phyloP scores from a whole-genome alignment of 176 grass and related monocot species.

The Triticum timopheevii region DNA sequence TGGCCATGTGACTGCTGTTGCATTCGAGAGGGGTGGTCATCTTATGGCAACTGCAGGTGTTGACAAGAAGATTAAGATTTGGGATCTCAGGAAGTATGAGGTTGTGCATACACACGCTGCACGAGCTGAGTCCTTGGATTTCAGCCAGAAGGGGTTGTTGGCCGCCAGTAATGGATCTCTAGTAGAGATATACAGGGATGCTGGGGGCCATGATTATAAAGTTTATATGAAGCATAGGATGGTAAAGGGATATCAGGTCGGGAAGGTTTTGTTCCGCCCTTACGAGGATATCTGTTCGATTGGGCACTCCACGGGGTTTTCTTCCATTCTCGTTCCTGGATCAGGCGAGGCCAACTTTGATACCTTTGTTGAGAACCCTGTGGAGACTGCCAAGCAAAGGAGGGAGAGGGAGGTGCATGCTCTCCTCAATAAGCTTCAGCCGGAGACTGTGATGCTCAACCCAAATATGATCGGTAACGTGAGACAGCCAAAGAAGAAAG shows the following conservation, averaged over 20 bases:
- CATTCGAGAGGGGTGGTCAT: conserved; percentile 66
- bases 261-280: conserved; percentile 66
- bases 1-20: conserved; percentile 65
- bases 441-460: conserved; percentile 85
- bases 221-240: conserved; percentile 79
- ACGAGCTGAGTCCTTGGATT: conserved; percentile 74
- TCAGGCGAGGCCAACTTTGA: conserved; percentile 92
- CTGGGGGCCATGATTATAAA: conserved; percentile 52
- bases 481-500: conserved; percentile 55
- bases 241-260: conserved; percentile 74
- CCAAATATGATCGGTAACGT: conserved; percentile 72
- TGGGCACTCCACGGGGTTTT: conserved; percentile 82
- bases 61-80: conserved; percentile 81
- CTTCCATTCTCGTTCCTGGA: conserved; percentile 86
- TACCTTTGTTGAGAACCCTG: conserved; percentile 78
- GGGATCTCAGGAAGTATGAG: conserved; percentile 93
- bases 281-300: conserved; percentile 86
- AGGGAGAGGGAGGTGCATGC: conserved; percentile 85
- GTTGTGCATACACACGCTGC: conserved; percentile 36
- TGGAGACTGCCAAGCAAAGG: conserved; percentile 85
- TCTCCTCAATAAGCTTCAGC: conserved; percentile 78
- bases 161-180: conserved; percentile 63
- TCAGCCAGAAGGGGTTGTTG: conserved; percentile 83
- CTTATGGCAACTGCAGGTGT: conserved; percentile 84
- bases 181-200: conserved; percentile 77